Percentiles rank a stretch among this genome's conserved stretches.
Conservation (phyloP, 805 yeast species). For the Maudiozyma serrabonitensis region DNA sequence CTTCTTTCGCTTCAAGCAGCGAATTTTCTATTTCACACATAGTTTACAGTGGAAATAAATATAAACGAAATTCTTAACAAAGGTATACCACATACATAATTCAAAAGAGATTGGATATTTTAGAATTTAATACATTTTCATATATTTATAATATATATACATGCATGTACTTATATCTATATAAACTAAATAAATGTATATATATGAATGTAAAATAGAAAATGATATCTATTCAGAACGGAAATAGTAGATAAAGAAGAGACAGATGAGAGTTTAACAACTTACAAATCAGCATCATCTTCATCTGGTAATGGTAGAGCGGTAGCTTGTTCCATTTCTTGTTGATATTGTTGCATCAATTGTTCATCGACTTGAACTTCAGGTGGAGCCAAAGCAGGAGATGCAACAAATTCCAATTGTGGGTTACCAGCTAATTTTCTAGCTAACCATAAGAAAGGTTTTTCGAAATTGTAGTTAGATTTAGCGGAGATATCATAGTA, state of each 20-base stretch:
- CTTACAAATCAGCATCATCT: slow-evolving; percentile 97
- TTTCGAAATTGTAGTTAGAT: slow-evolving; percentile 98
- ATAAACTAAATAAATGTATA: neutral
- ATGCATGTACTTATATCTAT: neutral
- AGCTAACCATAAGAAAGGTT: slow-evolving; percentile 99
- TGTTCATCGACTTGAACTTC: slow-evolving; percentile 96
- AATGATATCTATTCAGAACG: neutral
- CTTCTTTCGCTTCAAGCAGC: no score
- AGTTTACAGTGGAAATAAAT: no score
- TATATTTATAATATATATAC: no score
- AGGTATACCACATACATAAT: no score
- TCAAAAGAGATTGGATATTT: no score
- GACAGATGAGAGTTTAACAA: neutral
- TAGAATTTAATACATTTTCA: no score
- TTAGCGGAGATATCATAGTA: slow-evolving; percentile 99
- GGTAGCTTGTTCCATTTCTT: slow-evolving; percentile 98
- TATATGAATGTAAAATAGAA: neutral
- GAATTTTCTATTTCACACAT: no score
- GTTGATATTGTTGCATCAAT: slow-evolving; percentile 96
- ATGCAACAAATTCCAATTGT: slow-evolving; percentile 94
- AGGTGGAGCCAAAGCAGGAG: slow-evolving; percentile 99
- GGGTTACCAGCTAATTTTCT: slow-evolving; percentile 98
- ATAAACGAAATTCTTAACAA: no score
- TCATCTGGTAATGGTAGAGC: slow-evolving; percentile 99
- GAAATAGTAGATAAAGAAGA: neutral